Percentiles rank a stretch among this genome's conserved stretches.
Conservation (phyloP, 2,329 filamentous ascomycete species). For the Xylaria digitata region DNA sequence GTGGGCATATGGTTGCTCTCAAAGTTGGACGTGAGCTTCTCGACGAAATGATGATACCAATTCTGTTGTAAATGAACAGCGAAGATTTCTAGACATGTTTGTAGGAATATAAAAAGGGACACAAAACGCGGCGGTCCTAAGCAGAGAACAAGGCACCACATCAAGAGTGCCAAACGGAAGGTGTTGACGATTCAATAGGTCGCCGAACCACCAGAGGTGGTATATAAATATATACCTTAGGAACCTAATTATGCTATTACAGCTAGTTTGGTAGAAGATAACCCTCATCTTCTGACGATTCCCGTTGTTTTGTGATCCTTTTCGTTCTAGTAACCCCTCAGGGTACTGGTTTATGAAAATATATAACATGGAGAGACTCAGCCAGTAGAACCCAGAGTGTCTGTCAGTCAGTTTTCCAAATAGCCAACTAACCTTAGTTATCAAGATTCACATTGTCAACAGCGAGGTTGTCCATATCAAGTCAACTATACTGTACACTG, state of each 20-base stretch:
- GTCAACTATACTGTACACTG: not conserved
- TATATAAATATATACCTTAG: not conserved
- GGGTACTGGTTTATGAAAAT: no score
- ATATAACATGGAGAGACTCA: not conserved
- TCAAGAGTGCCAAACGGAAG: conserved; percentile 6
- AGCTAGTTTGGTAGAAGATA: conserved; percentile 9
- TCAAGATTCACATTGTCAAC: not conserved
- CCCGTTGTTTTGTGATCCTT: not conserved
- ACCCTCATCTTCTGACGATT: not conserved
- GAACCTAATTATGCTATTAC: not conserved
- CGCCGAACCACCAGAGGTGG: not conserved
- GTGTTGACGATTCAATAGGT: not conserved
- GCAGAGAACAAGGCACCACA: not conserved
- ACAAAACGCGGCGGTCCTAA: conserved; percentile 5
- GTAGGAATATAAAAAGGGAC: conserved; percentile 36
- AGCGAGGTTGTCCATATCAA: not conserved
- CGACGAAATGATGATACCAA: conserved; percentile 54
- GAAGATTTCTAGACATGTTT: conserved; percentile 34
- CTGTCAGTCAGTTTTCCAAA: not conserved
- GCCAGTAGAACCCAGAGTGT: not conserved
- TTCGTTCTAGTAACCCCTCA: not conserved
- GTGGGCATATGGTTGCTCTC: conserved; percentile 79
- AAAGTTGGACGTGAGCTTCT: conserved; percentile 83
- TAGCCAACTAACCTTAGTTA: not conserved
- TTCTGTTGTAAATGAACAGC: conserved; percentile 32